phyloP scores from a whole-genome alignment of 2,329 filamentous ascomycete genomes.

The Microsporum audouinii region DNA sequence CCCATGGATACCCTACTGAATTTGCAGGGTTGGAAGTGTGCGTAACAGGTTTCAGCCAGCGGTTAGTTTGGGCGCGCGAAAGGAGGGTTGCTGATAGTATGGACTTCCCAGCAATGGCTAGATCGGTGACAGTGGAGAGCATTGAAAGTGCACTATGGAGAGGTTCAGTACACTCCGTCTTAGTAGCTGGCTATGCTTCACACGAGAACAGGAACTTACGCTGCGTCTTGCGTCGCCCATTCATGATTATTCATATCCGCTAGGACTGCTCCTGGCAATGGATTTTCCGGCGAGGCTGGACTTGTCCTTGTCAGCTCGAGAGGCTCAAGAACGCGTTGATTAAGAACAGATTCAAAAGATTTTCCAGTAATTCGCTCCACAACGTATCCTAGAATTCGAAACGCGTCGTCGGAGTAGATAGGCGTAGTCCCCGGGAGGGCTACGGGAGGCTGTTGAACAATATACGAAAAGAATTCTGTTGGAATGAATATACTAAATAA shows the following conservation, averaged over 20 bases:
- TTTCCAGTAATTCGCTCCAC: conserved; percentile 28
- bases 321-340: conserved; percentile 23
- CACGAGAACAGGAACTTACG: background rate
- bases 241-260: background rate
- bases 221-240: conserved; percentile 13
- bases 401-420: conserved; percentile 31
- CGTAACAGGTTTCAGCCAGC: conserved; percentile 33
- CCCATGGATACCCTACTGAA: conserved; percentile 30
- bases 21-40: conserved; percentile 26
- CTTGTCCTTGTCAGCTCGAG: conserved; percentile 26
- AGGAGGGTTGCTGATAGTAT: conserved; percentile 32
- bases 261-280: conserved; percentile 16
- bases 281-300: conserved; percentile 22
- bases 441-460: conserved; percentile 22
- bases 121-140: conserved; percentile 21
- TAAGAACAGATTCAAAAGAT: conserved; percentile 22
- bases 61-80: conserved; percentile 23
- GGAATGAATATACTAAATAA: background rate
- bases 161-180: conserved; percentile 18
- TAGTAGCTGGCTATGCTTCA: conserved; percentile 14
- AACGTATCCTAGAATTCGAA: conserved; percentile 28
- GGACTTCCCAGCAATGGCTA: conserved; percentile 28
- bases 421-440: conserved; percentile 27
- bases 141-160: conserved; percentile 14
- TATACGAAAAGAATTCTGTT: conserved; percentile 16